Base-by-base conservation (phyloP, 441 rosid species). In the Corymbia citriodora region DNA sequence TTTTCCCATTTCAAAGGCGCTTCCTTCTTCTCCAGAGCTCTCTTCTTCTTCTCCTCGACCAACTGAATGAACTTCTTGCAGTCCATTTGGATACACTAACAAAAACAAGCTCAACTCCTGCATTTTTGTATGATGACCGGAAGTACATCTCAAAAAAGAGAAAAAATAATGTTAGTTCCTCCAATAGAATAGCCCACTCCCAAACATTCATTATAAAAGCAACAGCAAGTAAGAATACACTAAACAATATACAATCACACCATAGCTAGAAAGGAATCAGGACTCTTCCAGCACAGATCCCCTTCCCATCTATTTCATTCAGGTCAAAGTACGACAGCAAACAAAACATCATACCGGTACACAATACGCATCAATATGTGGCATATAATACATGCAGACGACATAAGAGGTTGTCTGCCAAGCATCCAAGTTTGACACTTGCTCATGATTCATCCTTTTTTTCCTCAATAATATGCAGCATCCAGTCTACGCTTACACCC, bases 61-160 rank as follows among this genome's bases (percentile, higher is more conserved):
- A 98, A 87, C 92, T 96, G 98, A 89, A 97, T 96, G 95, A 98
- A 98, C 94, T 92, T 98, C 96, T 97, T 98, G 99, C 95, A 92
- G 96, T 98, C 99, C 99, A 97, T 98, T 95, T 93, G 65, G 88
- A 91, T 68, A 74, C 61, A 87, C 53, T 36, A 87, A 40, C 29
- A 92, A 93, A 95, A 95, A 91, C 93, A 94, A 94, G 91, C 93
- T 94, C 95, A 96, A 97, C 59, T 92, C 90, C 99, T 98, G 98
- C 99, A 98, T 98, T 94, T 93, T 93, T 94, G 96, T 94, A 96
- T 93, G 99, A 95, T 93, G 96, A 90, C 94, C 96, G 86, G 93
- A 96, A 96, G 97, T 93, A 88, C 99, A 96, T 98, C 99, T 98
- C 99, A 97, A 94, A 96, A 94, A 96, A 96, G 98, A 96, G 98